These are phyloP conservation scores for Xerocomellus dryophilus DNA, from an alignment of 768 basidiomycete genomes.

Conservation along the genomic window DNA sequence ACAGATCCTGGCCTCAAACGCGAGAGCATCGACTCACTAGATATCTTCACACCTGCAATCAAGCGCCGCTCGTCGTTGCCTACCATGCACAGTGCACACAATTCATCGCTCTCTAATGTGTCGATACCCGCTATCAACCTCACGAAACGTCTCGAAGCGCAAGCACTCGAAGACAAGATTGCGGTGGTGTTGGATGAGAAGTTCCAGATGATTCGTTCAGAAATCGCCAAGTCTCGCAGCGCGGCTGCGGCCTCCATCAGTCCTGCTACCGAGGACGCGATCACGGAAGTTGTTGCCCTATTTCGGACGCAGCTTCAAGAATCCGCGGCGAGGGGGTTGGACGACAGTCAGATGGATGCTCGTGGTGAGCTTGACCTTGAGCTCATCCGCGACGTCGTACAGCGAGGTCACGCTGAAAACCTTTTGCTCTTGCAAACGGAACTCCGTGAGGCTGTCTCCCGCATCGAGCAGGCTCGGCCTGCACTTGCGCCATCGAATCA, in stretches of 20 bases:
- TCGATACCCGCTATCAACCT: slow-evolving; percentile 50
- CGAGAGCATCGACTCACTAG: slow-evolving; percentile 30
- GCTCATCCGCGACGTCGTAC: slow-evolving; percentile 64
- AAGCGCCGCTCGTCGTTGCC: slow-evolving; percentile 59
- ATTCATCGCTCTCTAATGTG: slow-evolving; percentile 43
- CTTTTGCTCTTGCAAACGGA: slow-evolving; percentile 57
- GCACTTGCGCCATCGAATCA: slow-evolving; percentile 11
- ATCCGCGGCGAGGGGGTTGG: slow-evolving; percentile 52
- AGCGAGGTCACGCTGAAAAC: slow-evolving; percentile 65
- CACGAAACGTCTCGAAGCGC: slow-evolving; percentile 54
- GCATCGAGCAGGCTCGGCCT: slow-evolving; percentile 33
- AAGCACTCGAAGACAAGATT: slow-evolving; percentile 59
- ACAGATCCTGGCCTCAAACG: slow-evolving; percentile 53
- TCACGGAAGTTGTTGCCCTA: slow-evolving; percentile 62
- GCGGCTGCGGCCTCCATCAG: slow-evolving; percentile 33
- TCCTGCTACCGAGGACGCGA: slow-evolving; percentile 55
- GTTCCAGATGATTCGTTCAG: slow-evolving; percentile 48
- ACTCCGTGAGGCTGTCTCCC: slow-evolving; percentile 48
- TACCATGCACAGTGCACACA: slow-evolving; percentile 45
- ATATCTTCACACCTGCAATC: slow-evolving; percentile 42
- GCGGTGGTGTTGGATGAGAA: slow-evolving; percentile 69
- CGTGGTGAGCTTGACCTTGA: slow-evolving; percentile 78
- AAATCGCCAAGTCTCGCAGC: slow-evolving; percentile 31
- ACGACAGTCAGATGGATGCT: slow-evolving; percentile 67
- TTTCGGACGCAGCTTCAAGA: slow-evolving; percentile 69